Percentiles rank a stretch among this genome's conserved stretches.
These are phyloP conservation scores for Chlamydomonas sp. DNA, from an alignment of 139 green algal genomes.

Conservation along the genomic window DNA sequence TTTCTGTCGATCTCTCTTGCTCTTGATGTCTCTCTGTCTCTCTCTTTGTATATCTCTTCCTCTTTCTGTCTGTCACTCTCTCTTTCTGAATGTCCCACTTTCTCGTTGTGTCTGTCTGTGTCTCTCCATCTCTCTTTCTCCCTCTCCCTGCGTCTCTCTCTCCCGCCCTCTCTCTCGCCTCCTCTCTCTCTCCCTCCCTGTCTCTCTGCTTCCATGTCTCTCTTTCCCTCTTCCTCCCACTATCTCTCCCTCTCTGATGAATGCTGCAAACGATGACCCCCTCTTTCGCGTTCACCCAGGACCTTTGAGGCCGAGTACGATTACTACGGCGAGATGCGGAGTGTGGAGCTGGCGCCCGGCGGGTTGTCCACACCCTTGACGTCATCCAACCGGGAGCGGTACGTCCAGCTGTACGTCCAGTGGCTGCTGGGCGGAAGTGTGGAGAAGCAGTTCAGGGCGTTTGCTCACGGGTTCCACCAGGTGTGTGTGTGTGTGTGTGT, in stretches of 20 bases:
- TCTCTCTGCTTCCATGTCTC: background rate
- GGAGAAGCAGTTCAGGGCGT: slow-evolving; percentile 62
- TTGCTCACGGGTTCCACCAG: slow-evolving; percentile 50
- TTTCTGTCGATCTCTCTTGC: background rate
- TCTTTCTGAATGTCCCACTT: too few species aligned
- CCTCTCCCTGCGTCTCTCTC: background rate
- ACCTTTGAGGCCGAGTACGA: slow-evolving; percentile 54
- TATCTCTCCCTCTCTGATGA: background rate
- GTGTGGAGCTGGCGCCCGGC: slow-evolving; percentile 45
- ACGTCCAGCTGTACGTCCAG: slow-evolving; percentile 58
- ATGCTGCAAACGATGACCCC: too few species aligned
- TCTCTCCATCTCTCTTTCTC: background rate
- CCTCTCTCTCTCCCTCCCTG: background rate
- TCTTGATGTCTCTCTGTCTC: background rate
- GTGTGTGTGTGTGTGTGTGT: slow-evolving; percentile 12
- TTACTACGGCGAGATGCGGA: slow-evolving; percentile 41
- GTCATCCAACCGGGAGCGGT: slow-evolving; percentile 59
- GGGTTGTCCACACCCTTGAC: slow-evolving; percentile 62
- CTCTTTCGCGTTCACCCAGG: slow-evolving; percentile 18
- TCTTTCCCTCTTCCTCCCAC: background rate
- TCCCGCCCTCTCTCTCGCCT: background rate
- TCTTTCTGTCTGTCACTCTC: background rate
- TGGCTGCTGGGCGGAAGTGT: slow-evolving; percentile 51
- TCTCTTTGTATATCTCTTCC: background rate
- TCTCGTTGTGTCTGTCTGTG: background rate